Evolutionary conservation across 2,329 filamentous ascomycete genomes (phyloP).

Genomic region (Tolypocladium nubicola): DNA sequence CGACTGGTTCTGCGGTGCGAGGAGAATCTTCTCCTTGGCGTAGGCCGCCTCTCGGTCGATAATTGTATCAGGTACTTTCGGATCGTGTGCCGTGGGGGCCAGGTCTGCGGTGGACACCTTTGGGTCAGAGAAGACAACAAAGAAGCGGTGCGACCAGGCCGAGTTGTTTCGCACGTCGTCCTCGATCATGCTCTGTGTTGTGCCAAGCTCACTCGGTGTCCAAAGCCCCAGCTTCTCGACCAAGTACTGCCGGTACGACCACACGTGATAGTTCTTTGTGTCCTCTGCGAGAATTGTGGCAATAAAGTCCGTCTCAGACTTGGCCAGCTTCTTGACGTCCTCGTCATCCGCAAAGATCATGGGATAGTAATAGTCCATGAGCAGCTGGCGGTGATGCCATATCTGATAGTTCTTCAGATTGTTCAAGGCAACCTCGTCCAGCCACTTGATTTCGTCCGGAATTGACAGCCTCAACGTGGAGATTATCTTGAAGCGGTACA

Average conservation of each 20-base stretch:
- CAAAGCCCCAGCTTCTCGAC: conserved; percentile 57
- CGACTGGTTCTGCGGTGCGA: conserved; percentile 88
- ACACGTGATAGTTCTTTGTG: conserved; percentile 97
- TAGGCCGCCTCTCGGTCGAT: conserved; percentile 68
- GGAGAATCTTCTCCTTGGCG: conserved; percentile 59
- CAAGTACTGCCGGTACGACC: conserved; percentile 79
- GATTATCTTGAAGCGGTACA: conserved; percentile 79
- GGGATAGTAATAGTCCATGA: conserved; percentile 47
- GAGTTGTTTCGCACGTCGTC: conserved; percentile 90
- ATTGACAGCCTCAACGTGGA: conserved; percentile 55
- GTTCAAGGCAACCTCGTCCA: conserved; percentile 70
- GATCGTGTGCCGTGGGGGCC: conserved; percentile 41
- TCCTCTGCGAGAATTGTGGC: conserved; percentile 72
- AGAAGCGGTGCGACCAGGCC: conserved; percentile 96
- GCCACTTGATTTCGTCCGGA: conserved; percentile 67
- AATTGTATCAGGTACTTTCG: conserved; percentile 47
- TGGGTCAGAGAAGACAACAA: conserved; percentile 68
- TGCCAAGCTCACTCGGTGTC: conserved; percentile 58
- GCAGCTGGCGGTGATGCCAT: conserved; percentile 67
- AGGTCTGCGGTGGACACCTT: conserved; percentile 33
- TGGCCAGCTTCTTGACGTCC: conserved; percentile 46
- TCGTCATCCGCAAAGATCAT: conserved; percentile 49
- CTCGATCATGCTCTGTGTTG: conserved; percentile 62
- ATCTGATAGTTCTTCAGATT: conserved; percentile 99
- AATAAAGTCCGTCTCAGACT: conserved; percentile 66